phyloP scores from a whole-genome alignment of 345 rosid genomes.

The Clausena lansium region DNA sequence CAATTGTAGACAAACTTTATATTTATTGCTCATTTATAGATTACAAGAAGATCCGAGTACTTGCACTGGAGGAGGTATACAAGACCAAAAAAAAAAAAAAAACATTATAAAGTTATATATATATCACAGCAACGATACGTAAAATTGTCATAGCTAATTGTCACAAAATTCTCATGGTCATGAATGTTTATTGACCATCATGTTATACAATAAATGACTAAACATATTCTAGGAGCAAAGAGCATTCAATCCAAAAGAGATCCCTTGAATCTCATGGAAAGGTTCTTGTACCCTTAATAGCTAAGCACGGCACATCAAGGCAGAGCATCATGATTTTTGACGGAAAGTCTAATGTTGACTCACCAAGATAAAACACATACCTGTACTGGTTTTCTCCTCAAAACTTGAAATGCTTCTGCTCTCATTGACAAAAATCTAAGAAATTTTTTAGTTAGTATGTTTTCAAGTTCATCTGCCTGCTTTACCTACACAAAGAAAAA shows the following conservation, averaged over 20 bases:
- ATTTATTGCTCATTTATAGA: not conserved
- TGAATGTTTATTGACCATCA: not conserved
- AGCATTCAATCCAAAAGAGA: not conserved
- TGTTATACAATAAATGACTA: not conserved
- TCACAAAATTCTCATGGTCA: not conserved
- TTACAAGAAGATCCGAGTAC: not conserved
- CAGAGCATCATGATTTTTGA: constrained; percentile 3
- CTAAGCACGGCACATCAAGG: not conserved
- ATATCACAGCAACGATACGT: not conserved
- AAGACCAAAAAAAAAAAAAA: not conserved
- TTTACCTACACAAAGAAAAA: constrained; percentile 61
- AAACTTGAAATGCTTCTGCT: constrained; percentile 96
- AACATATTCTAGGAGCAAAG: not conserved
- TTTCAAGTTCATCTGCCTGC: constrained; percentile 98
- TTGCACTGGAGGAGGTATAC: not conserved
- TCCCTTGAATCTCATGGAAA: not conserved
- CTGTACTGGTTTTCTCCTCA: constrained; percentile 96
- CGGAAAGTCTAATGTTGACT: constrained; percentile 2
- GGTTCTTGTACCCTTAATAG: not conserved
- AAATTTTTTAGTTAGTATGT: constrained; percentile 85
- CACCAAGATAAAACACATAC: constrained; percentile 27
- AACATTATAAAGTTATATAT: not conserved
- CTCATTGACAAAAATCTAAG: constrained; percentile 99
- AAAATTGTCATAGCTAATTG: not conserved
- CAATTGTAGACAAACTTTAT: not conserved